Evolutionary conservation across 768 basidiomycete species (phyloP).

Genomic region (Mycena maculata): DNA sequence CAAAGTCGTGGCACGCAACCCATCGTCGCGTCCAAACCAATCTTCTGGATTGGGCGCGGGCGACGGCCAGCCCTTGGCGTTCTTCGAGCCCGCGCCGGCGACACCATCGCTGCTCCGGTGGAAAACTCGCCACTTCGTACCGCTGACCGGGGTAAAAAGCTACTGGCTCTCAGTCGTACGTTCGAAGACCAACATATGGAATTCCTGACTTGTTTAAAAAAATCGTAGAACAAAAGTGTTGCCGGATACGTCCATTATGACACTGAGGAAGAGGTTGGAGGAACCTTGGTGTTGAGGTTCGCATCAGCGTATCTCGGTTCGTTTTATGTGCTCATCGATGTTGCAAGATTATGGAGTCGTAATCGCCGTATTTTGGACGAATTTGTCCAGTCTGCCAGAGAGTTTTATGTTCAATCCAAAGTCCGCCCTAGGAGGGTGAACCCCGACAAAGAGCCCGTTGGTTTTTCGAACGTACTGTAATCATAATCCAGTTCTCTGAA

Average conservation of each 20-base stretch:
- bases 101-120: slow-evolving; percentile 25
- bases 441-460: slow-evolving; percentile 12
- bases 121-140: no score
- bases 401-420: slow-evolving; percentile 22
- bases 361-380: slow-evolving; percentile 25
- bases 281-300: slow-evolving; percentile 16
- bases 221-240: slow-evolving; percentile 11
- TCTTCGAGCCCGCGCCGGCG: slow-evolving; percentile 18
- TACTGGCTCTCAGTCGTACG: slow-evolving; percentile 24
- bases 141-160: no score
- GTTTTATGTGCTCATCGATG: not conserved
- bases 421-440: slow-evolving; percentile 21
- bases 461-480: not conserved
- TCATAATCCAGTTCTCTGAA: not conserved
- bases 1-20: slow-evolving; percentile 28
- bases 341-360: slow-evolving; percentile 11
- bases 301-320: not conserved
- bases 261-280: slow-evolving; percentile 24
- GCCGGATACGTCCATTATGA: slow-evolving; percentile 28
- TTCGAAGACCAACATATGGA: not conserved
- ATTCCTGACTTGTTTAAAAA: not conserved
- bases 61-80: slow-evolving; percentile 23
- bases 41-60: slow-evolving; percentile 3
- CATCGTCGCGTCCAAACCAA: slow-evolving; percentile 12
- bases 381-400: slow-evolving; percentile 13